Conservation (phyloP, 805 yeast species). For the Citeromyces matritensis region DNA sequence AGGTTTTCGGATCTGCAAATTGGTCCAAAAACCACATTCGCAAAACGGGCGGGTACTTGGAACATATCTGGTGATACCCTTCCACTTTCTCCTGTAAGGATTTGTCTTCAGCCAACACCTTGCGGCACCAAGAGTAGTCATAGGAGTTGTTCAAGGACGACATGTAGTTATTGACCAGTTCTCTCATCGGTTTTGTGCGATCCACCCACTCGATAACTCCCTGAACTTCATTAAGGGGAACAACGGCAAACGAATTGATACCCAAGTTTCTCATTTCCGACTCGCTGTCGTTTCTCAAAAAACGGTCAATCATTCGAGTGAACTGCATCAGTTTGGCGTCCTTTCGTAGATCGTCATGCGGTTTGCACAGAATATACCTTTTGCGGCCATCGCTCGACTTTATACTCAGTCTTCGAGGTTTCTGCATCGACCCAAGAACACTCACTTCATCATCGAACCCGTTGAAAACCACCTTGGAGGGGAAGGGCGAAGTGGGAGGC, state of each 20-base stretch:
- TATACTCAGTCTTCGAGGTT: conserved; percentile 65
- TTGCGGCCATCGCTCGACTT: conserved; percentile 66
- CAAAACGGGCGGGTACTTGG: conserved; percentile 49
- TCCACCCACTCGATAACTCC: conserved; percentile 90
- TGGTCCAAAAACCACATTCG: conserved; percentile 80
- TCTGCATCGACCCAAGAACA: conserved; percentile 70
- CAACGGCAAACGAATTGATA: conserved; percentile 75
- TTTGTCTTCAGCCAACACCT: conserved; percentile 10
- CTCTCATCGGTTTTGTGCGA: conserved; percentile 56
- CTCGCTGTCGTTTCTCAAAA: conserved; percentile 51
- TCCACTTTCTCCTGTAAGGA: conserved; percentile 15
- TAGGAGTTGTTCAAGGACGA: conserved; percentile 10
- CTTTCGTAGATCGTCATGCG: conserved; percentile 82
- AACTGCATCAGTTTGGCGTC: conserved; percentile 92
- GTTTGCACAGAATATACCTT: conserved; percentile 70
- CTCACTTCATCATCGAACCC: conserved; percentile 54
- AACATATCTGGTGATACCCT: conserved; percentile 16
- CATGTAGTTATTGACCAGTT: conserved; percentile 24
- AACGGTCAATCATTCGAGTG: conserved; percentile 70
- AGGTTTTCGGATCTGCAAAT: conserved; percentile 77
- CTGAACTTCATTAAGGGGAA: conserved; percentile 72
- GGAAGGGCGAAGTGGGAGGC: conserved; percentile 10
- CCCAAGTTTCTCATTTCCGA: conserved; percentile 58
- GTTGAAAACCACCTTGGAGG: conserved; percentile 26
- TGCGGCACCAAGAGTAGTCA: conserved; percentile 10